phyloP scores from a whole-genome alignment of 2,329 filamentous ascomycete genomes.

The Venturia pyrina region DNA sequence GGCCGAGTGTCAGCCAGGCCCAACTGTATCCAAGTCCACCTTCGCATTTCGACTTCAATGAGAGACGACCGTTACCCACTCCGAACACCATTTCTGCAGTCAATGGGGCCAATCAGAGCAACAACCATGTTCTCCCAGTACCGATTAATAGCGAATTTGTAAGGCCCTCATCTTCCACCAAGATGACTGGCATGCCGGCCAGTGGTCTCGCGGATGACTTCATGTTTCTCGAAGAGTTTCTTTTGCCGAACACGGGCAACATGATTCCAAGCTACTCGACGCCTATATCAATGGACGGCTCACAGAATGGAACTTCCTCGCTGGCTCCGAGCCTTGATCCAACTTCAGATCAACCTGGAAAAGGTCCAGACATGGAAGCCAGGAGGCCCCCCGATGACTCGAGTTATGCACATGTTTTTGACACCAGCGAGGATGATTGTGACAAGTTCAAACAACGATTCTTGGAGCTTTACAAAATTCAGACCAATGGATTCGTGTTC shows the following conservation, averaged over 20 bases:
- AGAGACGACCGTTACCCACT: not conserved
- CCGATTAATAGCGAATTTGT: not conserved
- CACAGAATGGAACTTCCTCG: not conserved
- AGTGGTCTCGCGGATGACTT: not conserved
- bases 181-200: not conserved
- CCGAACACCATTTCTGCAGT: not conserved
- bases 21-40: not conserved
- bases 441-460: not conserved
- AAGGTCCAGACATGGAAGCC: not conserved
- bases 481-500: not conserved
- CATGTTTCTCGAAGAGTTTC: not conserved
- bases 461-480: not conserved
- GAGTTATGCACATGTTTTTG: not conserved
- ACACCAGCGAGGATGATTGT: not conserved
- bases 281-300: not conserved
- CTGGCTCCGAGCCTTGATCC: not conserved
- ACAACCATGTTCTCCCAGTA: not conserved
- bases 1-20: not conserved
- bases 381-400: not conserved
- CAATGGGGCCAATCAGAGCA: not conserved
- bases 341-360: not conserved
- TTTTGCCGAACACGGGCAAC: not conserved
- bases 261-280: not conserved
- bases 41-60: not conserved
- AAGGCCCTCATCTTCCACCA: not conserved